Percentiles rank a stretch among this genome's conserved stretches.
phyloP scores from a whole-genome alignment of 1,139 yeast genomes.

The Taphrina deformans region DNA sequence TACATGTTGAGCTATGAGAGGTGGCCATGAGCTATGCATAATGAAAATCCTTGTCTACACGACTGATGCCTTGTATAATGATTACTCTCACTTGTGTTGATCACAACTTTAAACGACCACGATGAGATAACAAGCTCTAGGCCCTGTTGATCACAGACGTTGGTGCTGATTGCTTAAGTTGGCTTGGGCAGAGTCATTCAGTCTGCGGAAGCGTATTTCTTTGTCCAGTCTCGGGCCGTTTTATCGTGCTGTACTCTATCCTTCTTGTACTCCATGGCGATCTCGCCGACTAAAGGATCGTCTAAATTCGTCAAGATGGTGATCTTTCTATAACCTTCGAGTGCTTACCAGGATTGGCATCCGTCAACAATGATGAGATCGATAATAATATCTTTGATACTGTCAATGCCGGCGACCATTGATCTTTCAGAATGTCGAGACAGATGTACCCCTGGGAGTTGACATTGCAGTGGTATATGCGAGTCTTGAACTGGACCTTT shows the following conservation, averaged over 20 bases:
- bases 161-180: neutral
- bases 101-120: neutral
- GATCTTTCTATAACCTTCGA: too few species aligned
- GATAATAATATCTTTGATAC: conserved; percentile 27
- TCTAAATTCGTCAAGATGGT: too few species aligned
- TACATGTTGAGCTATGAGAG: conserved; percentile 15
- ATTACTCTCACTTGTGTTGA: neutral
- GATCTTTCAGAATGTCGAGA: conserved; percentile 51
- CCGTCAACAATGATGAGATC: conserved; percentile 27
- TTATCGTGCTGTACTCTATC: conserved; percentile 28
- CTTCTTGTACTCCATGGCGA: conserved; percentile 27
- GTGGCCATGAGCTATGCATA: conserved; percentile 3
- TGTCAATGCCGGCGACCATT: conserved; percentile 31
- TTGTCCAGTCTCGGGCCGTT: conserved; percentile 30
- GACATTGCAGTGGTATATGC: conserved; percentile 73
- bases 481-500: conserved; percentile 58
- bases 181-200: neutral
- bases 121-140: neutral
- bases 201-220: conserved; percentile 11
- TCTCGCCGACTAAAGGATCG: conserved; percentile 32
- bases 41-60: neutral
- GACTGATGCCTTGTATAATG: neutral
- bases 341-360: conserved; percentile 27
- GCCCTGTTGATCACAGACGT: neutral
- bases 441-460: conserved; percentile 65